Conservation (phyloP, 768 basidiomycete genomes). For the Tremella mesenterica region DNA sequence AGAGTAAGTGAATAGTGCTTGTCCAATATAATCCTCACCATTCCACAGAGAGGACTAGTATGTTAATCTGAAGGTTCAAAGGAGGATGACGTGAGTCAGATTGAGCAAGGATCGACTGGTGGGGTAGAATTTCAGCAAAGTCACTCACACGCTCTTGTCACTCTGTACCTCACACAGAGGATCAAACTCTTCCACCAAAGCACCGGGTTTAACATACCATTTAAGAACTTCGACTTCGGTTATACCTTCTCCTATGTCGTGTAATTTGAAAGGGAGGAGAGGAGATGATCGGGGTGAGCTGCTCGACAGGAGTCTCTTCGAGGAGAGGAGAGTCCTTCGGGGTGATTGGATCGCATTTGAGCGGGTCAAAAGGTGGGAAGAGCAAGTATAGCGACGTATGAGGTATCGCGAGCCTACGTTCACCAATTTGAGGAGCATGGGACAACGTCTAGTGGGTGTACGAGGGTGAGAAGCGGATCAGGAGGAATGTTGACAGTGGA, state of each 20-base stretch:
- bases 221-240: constrained; percentile 36
- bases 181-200: constrained; percentile 34
- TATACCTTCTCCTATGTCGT: constrained; percentile 41
- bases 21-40: neutral
- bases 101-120: neutral
- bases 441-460: no score
- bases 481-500: no score
- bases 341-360: no score
- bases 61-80: neutral
- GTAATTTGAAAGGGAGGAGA: constrained; percentile 38
- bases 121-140: neutral
- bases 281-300: no score
- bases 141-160: constrained; percentile 36
- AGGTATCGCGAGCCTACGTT: no score
- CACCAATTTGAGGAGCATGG: no score
- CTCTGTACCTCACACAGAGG: constrained; percentile 38
- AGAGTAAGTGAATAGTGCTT: neutral
- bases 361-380: no score
- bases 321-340: no score
- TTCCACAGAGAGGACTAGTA: neutral
- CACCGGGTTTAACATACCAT: constrained; percentile 33
- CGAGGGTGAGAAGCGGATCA: no score
- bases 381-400: no score
- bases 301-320: no score
- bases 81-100: neutral